These are phyloP conservation scores for Solanum sejunctum DNA, from an alignment of 257 asterid species.

Conservation along the genomic window DNA sequence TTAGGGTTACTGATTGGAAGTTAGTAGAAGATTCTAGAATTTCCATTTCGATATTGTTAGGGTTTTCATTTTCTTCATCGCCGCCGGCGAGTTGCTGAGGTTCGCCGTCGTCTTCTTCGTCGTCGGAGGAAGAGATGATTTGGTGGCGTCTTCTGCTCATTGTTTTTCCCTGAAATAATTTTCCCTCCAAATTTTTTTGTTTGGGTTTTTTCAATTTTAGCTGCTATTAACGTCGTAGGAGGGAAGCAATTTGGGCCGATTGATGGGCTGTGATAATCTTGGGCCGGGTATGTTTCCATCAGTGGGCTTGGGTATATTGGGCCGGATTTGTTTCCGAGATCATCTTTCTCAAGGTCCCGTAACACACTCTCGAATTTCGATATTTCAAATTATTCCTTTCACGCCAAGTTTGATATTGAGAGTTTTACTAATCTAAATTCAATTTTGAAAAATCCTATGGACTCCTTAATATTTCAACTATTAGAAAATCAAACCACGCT, in stretches of 20 bases:
- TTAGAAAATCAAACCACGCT: too few relatives aligned
- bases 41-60: constrained; percentile 23
- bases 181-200: constrained; percentile 31
- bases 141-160: constrained; percentile 58
- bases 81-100: constrained; percentile 10
- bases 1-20: constrained; percentile 55
- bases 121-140: constrained; percentile 47
- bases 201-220: neutral
- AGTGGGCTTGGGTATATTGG: too few relatives aligned
- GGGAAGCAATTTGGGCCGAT: neutral
- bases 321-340: too few relatives aligned
- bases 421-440: too few relatives aligned
- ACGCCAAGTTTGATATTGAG: too few relatives aligned
- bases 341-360: too few relatives aligned
- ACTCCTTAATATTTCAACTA: too few relatives aligned
- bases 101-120: constrained; percentile 41
- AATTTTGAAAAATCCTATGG: too few relatives aligned
- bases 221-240: neutral
- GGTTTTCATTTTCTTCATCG: constrained; percentile 22
- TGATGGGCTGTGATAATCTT: neutral
- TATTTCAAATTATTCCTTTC: too few relatives aligned
- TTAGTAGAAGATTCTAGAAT: constrained; percentile 7
- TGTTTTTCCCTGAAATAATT: neutral
- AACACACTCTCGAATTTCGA: too few relatives aligned
- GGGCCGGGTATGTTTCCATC: too few relatives aligned